These are phyloP conservation scores for Aspergillus nomiae DNA, from an alignment of 2,329 filamentous ascomycete species.

Conservation along the genomic window DNA sequence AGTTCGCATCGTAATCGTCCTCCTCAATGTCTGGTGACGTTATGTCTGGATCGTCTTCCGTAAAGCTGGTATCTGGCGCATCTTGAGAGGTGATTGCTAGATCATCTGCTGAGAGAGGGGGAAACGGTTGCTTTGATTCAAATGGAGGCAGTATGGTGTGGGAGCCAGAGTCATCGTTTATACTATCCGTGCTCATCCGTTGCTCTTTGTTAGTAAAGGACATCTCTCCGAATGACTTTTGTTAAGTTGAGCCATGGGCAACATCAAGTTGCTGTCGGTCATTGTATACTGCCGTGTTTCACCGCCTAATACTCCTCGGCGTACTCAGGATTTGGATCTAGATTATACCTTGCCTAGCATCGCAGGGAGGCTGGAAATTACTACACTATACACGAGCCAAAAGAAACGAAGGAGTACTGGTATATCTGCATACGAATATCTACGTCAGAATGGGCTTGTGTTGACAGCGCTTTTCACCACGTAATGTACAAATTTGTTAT, in stretches of 20 bases:
- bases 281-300: slow-evolving; percentile 15
- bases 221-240: slow-evolving; percentile 8
- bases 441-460: background rate
- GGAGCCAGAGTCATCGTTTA: slow-evolving; percentile 12
- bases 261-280: background rate
- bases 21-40: slow-evolving; percentile 32
- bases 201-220: slow-evolving; percentile 11
- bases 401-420: background rate
- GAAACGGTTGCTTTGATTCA: slow-evolving; percentile 38
- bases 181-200: slow-evolving; percentile 2
- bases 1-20: slow-evolving; percentile 45
- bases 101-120: slow-evolving; percentile 31
- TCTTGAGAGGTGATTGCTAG: slow-evolving; percentile 16
- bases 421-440: background rate
- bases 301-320: slow-evolving; percentile 12
- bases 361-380: background rate
- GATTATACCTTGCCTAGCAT: background rate
- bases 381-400: background rate
- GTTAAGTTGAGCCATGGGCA: background rate
- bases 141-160: slow-evolving; percentile 15
- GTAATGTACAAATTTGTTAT: background rate
- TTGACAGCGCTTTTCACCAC: background rate
- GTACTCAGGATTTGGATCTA: background rate
- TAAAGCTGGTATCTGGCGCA: slow-evolving; percentile 17
- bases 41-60: slow-evolving; percentile 30